phyloP scores from a whole-genome alignment of 2,329 filamentous ascomycete genomes.

The Ophiostoma populinum region DNA sequence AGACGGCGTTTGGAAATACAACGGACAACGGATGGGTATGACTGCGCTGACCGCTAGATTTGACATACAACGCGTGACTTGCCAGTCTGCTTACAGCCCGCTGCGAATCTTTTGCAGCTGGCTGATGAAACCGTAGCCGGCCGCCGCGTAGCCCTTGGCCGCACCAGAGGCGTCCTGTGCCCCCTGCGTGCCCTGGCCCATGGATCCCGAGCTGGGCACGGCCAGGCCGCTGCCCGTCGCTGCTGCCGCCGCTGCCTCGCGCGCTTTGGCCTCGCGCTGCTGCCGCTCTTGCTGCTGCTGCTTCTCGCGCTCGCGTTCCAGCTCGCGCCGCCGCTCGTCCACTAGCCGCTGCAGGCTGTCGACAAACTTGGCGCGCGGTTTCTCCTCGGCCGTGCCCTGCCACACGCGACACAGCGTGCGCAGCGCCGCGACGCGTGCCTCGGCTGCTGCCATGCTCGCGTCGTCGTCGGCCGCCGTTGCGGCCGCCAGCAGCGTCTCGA shows the following conservation, averaged over 20 bases:
- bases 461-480: neutral
- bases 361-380: constrained; percentile 63
- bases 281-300: constrained; percentile 10
- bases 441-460: constrained; percentile 41
- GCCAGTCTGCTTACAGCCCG: constrained; percentile 26
- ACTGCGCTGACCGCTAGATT: too few relatives aligned
- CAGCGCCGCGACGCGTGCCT: constrained; percentile 56
- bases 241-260: neutral
- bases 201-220: neutral
- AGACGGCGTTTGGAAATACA: too few relatives aligned
- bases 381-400: constrained; percentile 93
- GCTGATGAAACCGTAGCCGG: constrained; percentile 42
- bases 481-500: constrained; percentile 40
- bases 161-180: constrained; percentile 15
- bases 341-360: constrained; percentile 67
- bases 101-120: constrained; percentile 43
- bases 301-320: constrained; percentile 28
- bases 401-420: constrained; percentile 65
- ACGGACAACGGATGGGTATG: too few relatives aligned
- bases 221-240: neutral
- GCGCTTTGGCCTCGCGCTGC: neutral
- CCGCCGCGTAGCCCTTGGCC: constrained; percentile 24
- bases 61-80: too few relatives aligned
- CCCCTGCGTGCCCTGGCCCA: neutral
- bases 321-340: constrained; percentile 49